phyloP scores from a whole-genome alignment of 2,329 filamentous ascomycete genomes.

The Paecilomyces dactylethromorphus region DNA sequence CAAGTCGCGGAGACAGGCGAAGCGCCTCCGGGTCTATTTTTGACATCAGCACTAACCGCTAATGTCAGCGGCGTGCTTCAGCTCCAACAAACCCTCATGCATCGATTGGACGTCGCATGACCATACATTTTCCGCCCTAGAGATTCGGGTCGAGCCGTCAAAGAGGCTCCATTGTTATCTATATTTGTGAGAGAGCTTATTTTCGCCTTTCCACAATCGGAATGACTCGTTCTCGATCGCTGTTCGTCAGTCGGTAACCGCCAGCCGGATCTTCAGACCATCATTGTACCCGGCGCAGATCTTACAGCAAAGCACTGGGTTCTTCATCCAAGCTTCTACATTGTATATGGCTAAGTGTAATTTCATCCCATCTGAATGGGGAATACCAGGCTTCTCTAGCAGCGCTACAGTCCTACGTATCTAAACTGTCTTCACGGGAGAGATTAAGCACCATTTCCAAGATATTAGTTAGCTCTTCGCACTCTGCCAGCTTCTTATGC shows the following conservation, averaged over 20 bases:
- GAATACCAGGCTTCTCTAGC: too few relatives aligned
- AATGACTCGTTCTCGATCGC: not conserved
- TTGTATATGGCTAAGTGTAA: not conserved
- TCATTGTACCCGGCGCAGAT: not conserved
- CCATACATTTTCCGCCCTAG: not conserved
- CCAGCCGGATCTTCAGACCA: not conserved
- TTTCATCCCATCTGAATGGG: not conserved
- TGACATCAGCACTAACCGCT: constrained; percentile 15
- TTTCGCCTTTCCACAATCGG: not conserved
- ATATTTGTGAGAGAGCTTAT: not conserved
- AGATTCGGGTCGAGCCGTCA: not conserved
- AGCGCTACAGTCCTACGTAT: not conserved
- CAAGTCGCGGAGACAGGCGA: constrained; percentile 11
- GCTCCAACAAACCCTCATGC: not conserved
- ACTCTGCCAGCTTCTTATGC: not conserved
- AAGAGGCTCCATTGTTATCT: not conserved
- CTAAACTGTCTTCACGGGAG: not conserved
- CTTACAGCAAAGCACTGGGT: not conserved
- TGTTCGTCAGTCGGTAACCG: not conserved
- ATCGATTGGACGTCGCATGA: not conserved
- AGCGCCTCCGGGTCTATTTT: constrained; percentile 6
- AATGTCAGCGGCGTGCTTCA: constrained; percentile 21
- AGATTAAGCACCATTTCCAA: not conserved
- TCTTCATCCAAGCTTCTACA: not conserved
- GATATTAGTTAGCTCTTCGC: not conserved